A percentile compares a stretch with the other conserved stretches of the same genome.
phyloP scores from a whole-genome alignment of 495 filamentous ascomycete genomes.

The Aspergillus saccharolyticus region DNA sequence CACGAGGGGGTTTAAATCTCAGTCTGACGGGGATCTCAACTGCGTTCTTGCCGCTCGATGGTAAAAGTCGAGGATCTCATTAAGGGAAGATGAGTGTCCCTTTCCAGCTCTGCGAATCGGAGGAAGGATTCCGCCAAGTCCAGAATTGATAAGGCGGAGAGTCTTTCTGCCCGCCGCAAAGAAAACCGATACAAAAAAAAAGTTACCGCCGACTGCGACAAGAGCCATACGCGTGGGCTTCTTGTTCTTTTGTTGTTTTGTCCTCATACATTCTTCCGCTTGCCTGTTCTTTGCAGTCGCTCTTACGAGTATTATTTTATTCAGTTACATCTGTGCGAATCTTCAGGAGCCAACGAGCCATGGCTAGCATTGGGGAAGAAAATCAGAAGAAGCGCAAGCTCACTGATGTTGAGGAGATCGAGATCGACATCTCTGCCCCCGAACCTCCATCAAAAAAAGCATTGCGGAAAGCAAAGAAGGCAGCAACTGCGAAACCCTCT shows the following conservation, averaged over 20 bases:
- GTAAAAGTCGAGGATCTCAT: neutral
- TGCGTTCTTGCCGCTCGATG: neutral
- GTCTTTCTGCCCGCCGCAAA: conserved; percentile 33
- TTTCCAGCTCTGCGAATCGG: neutral
- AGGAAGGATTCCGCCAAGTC: conserved; percentile 1
- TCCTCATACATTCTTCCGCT: too few relatives aligned
- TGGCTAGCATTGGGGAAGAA: conserved; percentile 29
- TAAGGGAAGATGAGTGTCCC: conserved; percentile 1
- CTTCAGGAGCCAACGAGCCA: neutral
- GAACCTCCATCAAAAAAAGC: conserved; percentile 94
- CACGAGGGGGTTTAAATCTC: neutral
- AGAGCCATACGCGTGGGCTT: neutral
- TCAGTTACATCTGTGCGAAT: neutral
- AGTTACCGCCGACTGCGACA: neutral
- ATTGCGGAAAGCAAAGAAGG: conserved; percentile 74
- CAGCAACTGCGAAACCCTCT: conserved; percentile 34
- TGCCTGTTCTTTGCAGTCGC: too few relatives aligned
- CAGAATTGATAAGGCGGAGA: conserved; percentile 18
- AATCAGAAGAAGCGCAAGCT: conserved; percentile 67
- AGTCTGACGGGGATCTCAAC: too few relatives aligned
- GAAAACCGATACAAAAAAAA: conserved; percentile 15
- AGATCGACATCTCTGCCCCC: conserved; percentile 80
- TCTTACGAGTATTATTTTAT: too few relatives aligned
- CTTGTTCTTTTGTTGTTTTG: neutral
- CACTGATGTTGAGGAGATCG: conserved; percentile 59